Percentiles rank a stretch among this genome's conserved stretches.
Evolutionary conservation across 2,329 filamentous ascomycete genomes (phyloP).

Genomic region (Daldinia sp.): DNA sequence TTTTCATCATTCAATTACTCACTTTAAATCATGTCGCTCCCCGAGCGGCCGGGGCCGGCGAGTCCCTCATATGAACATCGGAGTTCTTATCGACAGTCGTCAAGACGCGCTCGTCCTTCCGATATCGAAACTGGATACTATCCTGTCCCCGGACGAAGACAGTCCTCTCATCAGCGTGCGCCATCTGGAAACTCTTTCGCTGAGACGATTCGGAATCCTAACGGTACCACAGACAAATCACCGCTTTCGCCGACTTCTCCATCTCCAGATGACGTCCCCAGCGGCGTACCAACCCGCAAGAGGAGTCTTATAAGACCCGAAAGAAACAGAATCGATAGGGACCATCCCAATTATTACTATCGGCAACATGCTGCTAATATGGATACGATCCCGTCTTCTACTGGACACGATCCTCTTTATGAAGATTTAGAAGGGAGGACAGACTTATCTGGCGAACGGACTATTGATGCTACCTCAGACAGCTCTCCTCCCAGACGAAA

Average conservation of each 20-base stretch:
- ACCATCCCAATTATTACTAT: slow-evolving; percentile 96
- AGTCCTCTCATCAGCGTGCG: slow-evolving; percentile 65
- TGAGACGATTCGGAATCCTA: slow-evolving; percentile 68
- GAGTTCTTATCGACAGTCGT: slow-evolving; percentile 74
- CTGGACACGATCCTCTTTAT: slow-evolving; percentile 88
- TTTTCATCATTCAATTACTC: slow-evolving; percentile 36
- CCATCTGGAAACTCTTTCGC: slow-evolving; percentile 69
- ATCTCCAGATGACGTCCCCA: slow-evolving; percentile 51
- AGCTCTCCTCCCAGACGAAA: slow-evolving; percentile 56
- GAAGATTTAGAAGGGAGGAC: slow-evolving; percentile 80
- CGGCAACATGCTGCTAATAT: slow-evolving; percentile 94
- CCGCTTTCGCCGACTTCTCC: slow-evolving; percentile 65
- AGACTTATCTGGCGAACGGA: slow-evolving; percentile 62
- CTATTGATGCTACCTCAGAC: slow-evolving; percentile 61
- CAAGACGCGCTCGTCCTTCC: slow-evolving; percentile 72
- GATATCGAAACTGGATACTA: slow-evolving; percentile 77
- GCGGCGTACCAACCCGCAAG: slow-evolving; percentile 69
- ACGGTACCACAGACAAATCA: slow-evolving; percentile 66
- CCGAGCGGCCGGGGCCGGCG: slow-evolving; percentile 71
- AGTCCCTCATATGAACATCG: slow-evolving; percentile 71
- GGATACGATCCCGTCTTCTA: slow-evolving; percentile 88
- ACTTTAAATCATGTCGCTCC: slow-evolving; percentile 69
- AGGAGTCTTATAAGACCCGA: slow-evolving; percentile 91
- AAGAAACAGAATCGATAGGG: slow-evolving; percentile 83
- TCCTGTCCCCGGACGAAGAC: slow-evolving; percentile 55